phyloP scores from a whole-genome alignment of 768 basidiomycete species.

The Cystobasidium ongulense region DNA sequence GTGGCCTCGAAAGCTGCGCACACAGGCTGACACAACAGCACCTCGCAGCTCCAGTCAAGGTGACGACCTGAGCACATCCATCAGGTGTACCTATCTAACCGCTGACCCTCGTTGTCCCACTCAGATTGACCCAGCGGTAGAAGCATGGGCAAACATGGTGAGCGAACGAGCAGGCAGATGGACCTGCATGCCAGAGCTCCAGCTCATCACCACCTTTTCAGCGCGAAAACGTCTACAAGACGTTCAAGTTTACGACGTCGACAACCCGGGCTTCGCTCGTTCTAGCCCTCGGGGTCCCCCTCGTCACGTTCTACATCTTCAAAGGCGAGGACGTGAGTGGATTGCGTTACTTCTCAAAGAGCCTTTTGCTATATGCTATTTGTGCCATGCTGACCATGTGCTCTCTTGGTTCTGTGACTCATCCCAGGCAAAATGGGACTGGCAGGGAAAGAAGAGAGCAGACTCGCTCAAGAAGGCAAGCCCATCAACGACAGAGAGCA shows the following conservation, averaged over 20 bases:
- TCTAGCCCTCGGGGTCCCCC: neutral
- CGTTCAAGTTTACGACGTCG: constrained; percentile 31
- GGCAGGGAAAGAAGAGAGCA: constrained; percentile 29
- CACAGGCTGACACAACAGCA: too few relatives aligned
- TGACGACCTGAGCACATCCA: neutral
- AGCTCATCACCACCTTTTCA: neutral
- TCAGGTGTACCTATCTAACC: neutral
- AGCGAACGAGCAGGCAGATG: neutral
- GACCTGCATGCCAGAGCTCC: neutral
- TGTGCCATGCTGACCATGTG: too few relatives aligned
- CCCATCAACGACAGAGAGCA: neutral
- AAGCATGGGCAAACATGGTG: constrained; percentile 27
- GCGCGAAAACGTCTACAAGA: constrained; percentile 34
- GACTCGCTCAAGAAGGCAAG: constrained; percentile 15
- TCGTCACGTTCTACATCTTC: constrained; percentile 9
- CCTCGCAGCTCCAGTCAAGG: constrained; percentile 11
- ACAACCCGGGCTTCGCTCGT: constrained; percentile 10
- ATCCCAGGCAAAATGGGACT: constrained; percentile 21
- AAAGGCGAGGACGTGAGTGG: neutral
- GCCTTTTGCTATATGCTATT: too few relatives aligned
- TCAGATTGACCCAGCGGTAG: constrained; percentile 19
- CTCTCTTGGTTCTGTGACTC: neutral
- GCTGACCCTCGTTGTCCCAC: neutral
- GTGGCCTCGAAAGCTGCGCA: too few relatives aligned
- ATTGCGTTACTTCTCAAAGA: too few relatives aligned